Evolutionary conservation across 2,329 filamentous ascomycete genomes (phyloP), one percentile per base, ranked within the genome.

Genomic region (Botryotinia convoluta): DNA sequence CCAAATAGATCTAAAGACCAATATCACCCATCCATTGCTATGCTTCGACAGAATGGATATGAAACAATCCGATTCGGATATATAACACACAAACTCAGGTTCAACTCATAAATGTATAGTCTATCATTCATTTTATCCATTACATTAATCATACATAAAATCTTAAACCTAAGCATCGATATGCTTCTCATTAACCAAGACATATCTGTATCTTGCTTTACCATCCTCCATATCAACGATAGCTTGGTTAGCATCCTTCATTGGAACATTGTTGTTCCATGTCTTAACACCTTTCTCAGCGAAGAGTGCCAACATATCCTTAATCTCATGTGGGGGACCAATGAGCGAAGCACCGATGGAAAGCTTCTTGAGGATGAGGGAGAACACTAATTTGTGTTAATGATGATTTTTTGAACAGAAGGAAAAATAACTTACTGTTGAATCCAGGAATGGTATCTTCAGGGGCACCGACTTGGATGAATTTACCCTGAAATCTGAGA

Each of bases 391-490:
- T n/a, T 35, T 4, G n/a, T 60, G 39, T 72, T 57, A 72, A 29
- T 26, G 26, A 16, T n/a, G 2, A 6, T 26, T 26, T 4, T 12
- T 35, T 14, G 1, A 6, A 26, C 16, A 9, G 7, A 22, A 63
- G 0, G 45, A 57, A 44, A 18, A 16, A 59, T 26, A 20, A 65
- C 70, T 68, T 72, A 72, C 70, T 87, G 74, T 83, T 84, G 76
- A 91, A 84, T 3, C 83, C 82, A 7, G 88, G 89, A 81, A 81
- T 84, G 82, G 81, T 81, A 73, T 87, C 86, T 78, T 93, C 91
- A 0, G 91, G 91, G 1, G 87, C 87, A 42, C 91, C 91, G 67
- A 93, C 78, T 81, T 92, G 89, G 73, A 92, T 86, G 77, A 92
- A 89, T 22, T 84, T 84, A 8, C 91, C 91, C 67, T 88, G 85